A percentile compares a stretch with the other conserved stretches of the same genome.
Evolutionary conservation across 352 stramenopile species (phyloP).

Genomic region (Saprolegnia parasitica): DNA sequence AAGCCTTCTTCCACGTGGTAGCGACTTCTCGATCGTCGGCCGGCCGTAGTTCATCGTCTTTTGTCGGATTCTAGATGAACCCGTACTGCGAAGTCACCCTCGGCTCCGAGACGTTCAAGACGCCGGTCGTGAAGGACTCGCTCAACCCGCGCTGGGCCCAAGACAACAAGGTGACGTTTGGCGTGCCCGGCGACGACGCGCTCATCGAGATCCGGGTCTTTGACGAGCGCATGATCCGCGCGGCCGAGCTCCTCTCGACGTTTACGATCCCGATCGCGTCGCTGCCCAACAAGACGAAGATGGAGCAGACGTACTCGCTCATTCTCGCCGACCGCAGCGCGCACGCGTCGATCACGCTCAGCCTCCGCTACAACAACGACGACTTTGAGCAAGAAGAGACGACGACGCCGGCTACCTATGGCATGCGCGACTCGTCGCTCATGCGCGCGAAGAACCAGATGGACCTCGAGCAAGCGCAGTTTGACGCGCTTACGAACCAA

Average conservation of each 20-base stretch:
- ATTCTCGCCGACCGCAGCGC: conserved; percentile 16
- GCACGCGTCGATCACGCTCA: conserved; percentile 21
- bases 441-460: conserved; percentile 78
- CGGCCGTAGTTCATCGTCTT: not conserved
- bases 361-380: conserved; percentile 15
- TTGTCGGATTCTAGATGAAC: conserved; percentile 1
- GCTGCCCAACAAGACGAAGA: conserved; percentile 42
- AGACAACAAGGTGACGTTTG: conserved; percentile 77
- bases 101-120: conserved; percentile 76
- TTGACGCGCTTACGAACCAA: conserved; percentile 6
- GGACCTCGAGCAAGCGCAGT: conserved; percentile 37
- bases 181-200: conserved; percentile 66
- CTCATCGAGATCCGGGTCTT: conserved; percentile 79
- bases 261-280: conserved; percentile 75
- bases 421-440: conserved; percentile 50
- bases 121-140: conserved; percentile 68
- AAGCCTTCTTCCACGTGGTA: conserved; percentile 28
- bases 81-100: conserved; percentile 55
- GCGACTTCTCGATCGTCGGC: not conserved
- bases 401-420: conserved; percentile 32
- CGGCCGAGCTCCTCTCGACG: conserved; percentile 63
- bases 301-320: conserved; percentile 20
- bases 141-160: conserved; percentile 76
- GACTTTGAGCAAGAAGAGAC: not conserved
- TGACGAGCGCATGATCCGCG: conserved; percentile 71